Evolutionary conservation across 768 basidiomycete species (phyloP).

Genomic region (Naematelia aurantialba): DNA sequence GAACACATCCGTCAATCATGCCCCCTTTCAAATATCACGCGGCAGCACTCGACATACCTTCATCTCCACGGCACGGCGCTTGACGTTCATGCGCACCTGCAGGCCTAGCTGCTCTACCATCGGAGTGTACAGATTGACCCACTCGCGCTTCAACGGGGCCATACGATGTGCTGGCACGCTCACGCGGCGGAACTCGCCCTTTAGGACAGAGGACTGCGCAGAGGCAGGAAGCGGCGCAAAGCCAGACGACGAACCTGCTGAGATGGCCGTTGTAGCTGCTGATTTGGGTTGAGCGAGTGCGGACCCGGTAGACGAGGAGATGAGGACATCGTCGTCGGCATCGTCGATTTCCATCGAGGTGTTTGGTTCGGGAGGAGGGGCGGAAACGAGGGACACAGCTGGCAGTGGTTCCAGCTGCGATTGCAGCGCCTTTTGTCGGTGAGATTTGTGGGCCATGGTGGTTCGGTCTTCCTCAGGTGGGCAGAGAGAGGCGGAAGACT

Average conservation of each 20-base stretch:
- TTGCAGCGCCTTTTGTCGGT: constrained; percentile 48
- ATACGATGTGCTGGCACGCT: constrained; percentile 94
- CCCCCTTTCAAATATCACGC: background rate
- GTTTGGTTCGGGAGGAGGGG: constrained; percentile 10
- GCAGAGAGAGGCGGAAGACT: background rate
- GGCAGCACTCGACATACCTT: constrained; percentile 61
- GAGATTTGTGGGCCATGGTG: constrained; percentile 48
- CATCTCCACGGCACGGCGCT: constrained; percentile 81
- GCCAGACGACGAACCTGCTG: constrained; percentile 54
- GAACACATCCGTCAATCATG: background rate
- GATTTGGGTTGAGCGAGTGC: constrained; percentile 47
- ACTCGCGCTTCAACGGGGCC: constrained; percentile 94
- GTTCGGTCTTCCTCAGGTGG: background rate
- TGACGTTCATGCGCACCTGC: constrained; percentile 96
- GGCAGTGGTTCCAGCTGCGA: constrained; percentile 47
- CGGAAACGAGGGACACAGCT: constrained; percentile 36
- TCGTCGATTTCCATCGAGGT: constrained; percentile 42
- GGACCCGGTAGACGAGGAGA: constrained; percentile 55
- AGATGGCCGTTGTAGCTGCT: constrained; percentile 4
- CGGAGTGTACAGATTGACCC: constrained; percentile 91
- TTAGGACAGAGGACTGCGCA: constrained; percentile 58
- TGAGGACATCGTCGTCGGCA: constrained; percentile 64
- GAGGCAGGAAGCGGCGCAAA: constrained; percentile 68
- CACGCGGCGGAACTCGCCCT: constrained; percentile 81
- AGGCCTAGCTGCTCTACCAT: constrained; percentile 89